These are phyloP conservation scores for Canavalia ensiformis DNA, from an alignment of 306 rosid genomes.

Conservation along the genomic window DNA sequence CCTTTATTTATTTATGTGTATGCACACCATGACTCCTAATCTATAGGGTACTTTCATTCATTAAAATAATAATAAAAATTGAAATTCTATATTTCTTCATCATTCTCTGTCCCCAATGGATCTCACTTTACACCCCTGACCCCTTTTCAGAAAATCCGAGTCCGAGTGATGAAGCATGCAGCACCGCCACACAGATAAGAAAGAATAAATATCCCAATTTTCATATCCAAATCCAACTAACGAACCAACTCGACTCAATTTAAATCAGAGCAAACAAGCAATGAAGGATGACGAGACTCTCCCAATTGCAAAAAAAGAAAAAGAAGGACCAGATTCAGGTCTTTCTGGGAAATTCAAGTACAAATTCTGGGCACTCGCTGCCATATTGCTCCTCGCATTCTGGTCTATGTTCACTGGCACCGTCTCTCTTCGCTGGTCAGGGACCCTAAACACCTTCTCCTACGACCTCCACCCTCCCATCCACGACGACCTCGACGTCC, in stretches of 20 bases:
- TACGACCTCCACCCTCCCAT: slow-evolving; percentile 57
- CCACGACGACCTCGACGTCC: slow-evolving; percentile 80
- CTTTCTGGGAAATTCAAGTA: slow-evolving; percentile 65
- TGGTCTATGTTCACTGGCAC: slow-evolving; percentile 93
- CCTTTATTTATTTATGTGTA: not conserved
- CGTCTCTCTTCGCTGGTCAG: slow-evolving; percentile 82
- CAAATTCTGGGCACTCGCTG: slow-evolving; percentile 82
- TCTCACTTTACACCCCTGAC: slow-evolving; percentile 5
- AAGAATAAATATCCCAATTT: not conserved
- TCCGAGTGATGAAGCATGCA: slow-evolving; percentile 17
- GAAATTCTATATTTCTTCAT: not conserved
- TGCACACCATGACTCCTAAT: not conserved
- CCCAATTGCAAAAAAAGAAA: slow-evolving; percentile 72
- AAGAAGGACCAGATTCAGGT: slow-evolving; percentile 65
- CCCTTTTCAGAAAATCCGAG: not conserved
- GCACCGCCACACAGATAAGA: not conserved
- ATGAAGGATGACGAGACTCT: slow-evolving; percentile 84
- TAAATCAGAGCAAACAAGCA: slow-evolving; percentile 45
- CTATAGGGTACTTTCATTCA: not conserved
- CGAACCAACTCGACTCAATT: not conserved
- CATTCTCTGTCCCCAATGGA: not conserved
- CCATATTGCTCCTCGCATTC: slow-evolving; percentile 75
- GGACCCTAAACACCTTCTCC: slow-evolving; percentile 70
- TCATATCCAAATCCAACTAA: not conserved
- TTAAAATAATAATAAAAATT: not conserved